phyloP scores from a whole-genome alignment of 257 asterid genomes.

The Penstemon eatonii region DNA sequence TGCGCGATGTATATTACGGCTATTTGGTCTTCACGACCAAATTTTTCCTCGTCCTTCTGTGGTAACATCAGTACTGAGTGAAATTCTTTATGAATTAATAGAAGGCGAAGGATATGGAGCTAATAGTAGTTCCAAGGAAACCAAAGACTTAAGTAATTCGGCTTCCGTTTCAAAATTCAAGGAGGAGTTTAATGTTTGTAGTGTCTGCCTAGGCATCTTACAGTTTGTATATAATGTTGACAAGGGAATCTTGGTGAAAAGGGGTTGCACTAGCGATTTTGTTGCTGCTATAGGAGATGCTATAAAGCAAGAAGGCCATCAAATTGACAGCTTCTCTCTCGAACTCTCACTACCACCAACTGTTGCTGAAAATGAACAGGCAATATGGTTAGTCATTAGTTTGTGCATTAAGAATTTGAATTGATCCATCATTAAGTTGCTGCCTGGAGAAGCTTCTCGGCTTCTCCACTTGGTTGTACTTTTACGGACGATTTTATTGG shows the following conservation, averaged over 20 bases:
- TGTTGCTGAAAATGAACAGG: slow-evolving; percentile 64
- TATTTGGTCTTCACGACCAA: slow-evolving; percentile 49
- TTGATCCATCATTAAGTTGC: slow-evolving; percentile 2
- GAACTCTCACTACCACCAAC: slow-evolving; percentile 71
- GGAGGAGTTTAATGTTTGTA: slow-evolving; percentile 50
- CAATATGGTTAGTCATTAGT: slow-evolving; percentile 60
- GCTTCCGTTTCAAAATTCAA: slow-evolving; percentile 24
- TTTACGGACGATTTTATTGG: not conserved
- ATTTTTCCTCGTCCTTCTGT: slow-evolving; percentile 47
- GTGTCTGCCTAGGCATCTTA: slow-evolving; percentile 71
- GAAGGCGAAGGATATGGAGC: slow-evolving; percentile 37
- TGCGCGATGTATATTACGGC: slow-evolving; percentile 53
- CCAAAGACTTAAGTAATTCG: slow-evolving; percentile 24
- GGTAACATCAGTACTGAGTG: slow-evolving; percentile 36
- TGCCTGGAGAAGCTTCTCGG: slow-evolving; percentile 11
- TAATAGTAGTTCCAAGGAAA: slow-evolving; percentile 29
- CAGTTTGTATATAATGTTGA: slow-evolving; percentile 58
- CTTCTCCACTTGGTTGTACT: too few species aligned
- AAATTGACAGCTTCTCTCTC: slow-evolving; percentile 60
- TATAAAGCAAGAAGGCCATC: slow-evolving; percentile 55
- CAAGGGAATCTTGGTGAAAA: slow-evolving; percentile 41
- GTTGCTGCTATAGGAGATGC: slow-evolving; percentile 48
- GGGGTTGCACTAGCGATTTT: slow-evolving; percentile 53
- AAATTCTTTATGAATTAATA: slow-evolving; percentile 42
- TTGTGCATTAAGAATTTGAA: slow-evolving; percentile 13